Conservation (phyloP, 2,329 filamentous ascomycete species). For the Botrytis byssoidea region DNA sequence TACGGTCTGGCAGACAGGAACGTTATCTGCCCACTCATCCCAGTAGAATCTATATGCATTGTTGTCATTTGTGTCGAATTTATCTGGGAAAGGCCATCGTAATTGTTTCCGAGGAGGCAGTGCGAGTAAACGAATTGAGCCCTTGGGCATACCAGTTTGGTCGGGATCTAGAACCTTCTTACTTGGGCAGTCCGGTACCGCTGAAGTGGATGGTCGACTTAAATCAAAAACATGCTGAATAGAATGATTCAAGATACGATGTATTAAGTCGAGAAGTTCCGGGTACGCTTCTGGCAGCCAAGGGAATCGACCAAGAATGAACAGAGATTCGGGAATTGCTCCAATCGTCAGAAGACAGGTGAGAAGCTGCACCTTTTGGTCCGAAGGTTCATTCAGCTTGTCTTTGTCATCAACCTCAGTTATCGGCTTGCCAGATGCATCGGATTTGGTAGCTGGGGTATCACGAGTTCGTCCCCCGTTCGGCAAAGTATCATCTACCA, state of each 20-base stretch:
- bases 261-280: conserved; percentile 75
- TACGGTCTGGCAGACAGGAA: conserved; percentile 85
- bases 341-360: conserved; percentile 87
- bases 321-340: conserved; percentile 87
- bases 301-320: conserved; percentile 86
- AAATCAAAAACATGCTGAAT: conserved; percentile 69
- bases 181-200: conserved; percentile 47
- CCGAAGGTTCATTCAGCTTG: conserved; percentile 67
- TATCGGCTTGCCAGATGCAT: conserved; percentile 46
- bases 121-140: conserved; percentile 60
- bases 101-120: conserved; percentile 64
- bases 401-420: conserved; percentile 48
- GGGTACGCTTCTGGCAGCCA: conserved; percentile 87
- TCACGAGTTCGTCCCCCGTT: conserved; percentile 47
- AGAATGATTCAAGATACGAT: conserved; percentile 81
- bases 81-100: conserved; percentile 83
- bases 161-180: conserved; percentile 56
- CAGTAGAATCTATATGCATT: conserved; percentile 90
- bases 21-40: conserved; percentile 93
- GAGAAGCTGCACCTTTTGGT: conserved; percentile 85
- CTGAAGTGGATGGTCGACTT: conserved; percentile 39
- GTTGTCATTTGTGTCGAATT: conserved; percentile 70
- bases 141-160: conserved; percentile 66
- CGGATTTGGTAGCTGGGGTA: conserved; percentile 53
- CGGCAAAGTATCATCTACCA: conserved; percentile 75